Evolutionary conservation across 345 rosid genomes (phyloP), one percentile per base, ranked within the genome.

Genomic region (Populus pruinosa): DNA sequence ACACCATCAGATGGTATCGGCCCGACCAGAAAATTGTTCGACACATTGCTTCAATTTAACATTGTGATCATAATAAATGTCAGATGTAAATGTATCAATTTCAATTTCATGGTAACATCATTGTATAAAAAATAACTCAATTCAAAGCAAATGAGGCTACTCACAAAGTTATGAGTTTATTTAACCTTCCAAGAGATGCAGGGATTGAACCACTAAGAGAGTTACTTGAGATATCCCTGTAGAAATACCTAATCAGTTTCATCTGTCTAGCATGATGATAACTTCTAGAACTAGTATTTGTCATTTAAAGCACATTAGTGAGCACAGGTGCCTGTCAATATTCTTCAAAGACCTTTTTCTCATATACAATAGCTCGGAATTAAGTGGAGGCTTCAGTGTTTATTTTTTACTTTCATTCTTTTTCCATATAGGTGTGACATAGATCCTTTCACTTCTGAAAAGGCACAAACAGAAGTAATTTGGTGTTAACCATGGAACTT

Each of bases 211-310:
- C 99, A 53, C 92, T 81, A 61, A 95, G 87, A 59, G 87, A 82
- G 80, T 95, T 95, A 82, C 98, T 87, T 71, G 99, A 93, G 64
- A 92, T 85, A 81, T 93, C 95, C 83, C 98, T 94, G 83, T 35
- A 11, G 41, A n/a, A 25, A 73, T 43, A 68, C n/a, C 18, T 31
- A 38, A 72, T 71, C 49, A 67, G 66, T 62, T 62, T 49, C 63
- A 70, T 62, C 43, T 49, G 49, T 43, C 44, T 43, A 59, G 5
- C 31, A 44, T 50, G 5, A 53, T 27, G 14, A 53, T 17, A 2
- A 38, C 70, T 67, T 67, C 78, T 35, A 17, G 36, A 67, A 76
- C 41, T 20, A 27, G 6, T 7, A 23, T 49, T 33, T 67, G 47
- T 14, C 47, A 61, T 61, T 65, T 33, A 65, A 12, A 65, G 38